phyloP scores from a whole-genome alignment of 2,329 filamentous ascomycete genomes.

The Talaromyces sp. region DNA sequence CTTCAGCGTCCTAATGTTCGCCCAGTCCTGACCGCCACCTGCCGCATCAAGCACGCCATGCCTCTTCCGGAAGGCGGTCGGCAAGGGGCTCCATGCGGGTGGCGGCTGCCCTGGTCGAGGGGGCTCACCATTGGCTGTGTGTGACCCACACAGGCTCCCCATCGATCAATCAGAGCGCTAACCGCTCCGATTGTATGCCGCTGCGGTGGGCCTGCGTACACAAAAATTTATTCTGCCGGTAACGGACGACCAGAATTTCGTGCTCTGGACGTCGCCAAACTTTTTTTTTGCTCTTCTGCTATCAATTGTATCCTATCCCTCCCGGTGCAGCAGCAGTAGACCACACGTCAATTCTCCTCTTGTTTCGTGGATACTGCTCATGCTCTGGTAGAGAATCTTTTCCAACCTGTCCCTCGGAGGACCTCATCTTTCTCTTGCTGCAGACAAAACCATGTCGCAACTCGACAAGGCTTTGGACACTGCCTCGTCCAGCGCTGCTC shows the following conservation, averaged over 20 bases:
- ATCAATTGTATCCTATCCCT: slow-evolving; percentile 5
- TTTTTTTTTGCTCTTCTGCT: slow-evolving; percentile 14
- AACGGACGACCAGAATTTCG: neutral
- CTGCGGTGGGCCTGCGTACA: slow-evolving; percentile 11
- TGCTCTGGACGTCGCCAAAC: slow-evolving; percentile 12
- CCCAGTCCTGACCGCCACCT: neutral
- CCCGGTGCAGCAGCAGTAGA: slow-evolving; percentile 25
- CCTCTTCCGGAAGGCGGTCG: neutral
- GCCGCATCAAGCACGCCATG: neutral
- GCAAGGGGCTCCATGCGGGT: neutral
- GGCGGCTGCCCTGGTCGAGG: neutral
- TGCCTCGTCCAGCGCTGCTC: slow-evolving; percentile 18
- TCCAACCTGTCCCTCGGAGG: slow-evolving; percentile 33
- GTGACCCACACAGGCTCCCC: neutral
- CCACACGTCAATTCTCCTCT: slow-evolving; percentile 9
- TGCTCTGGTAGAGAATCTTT: slow-evolving; percentile 33
- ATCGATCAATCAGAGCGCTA: slow-evolving; percentile 16
- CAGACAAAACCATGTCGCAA: slow-evolving; percentile 6
- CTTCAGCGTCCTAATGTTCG: neutral
- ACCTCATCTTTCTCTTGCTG: slow-evolving; percentile 16
- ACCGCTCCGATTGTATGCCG: slow-evolving; percentile 10
- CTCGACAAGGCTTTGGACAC: slow-evolving; percentile 8
- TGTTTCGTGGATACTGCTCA: slow-evolving; percentile 27
- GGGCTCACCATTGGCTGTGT: neutral
- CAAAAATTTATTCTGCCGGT: slow-evolving; percentile 20